Conservation (phyloP, 495 filamentous ascomycete genomes). For the Xylaria cubensis region DNA sequence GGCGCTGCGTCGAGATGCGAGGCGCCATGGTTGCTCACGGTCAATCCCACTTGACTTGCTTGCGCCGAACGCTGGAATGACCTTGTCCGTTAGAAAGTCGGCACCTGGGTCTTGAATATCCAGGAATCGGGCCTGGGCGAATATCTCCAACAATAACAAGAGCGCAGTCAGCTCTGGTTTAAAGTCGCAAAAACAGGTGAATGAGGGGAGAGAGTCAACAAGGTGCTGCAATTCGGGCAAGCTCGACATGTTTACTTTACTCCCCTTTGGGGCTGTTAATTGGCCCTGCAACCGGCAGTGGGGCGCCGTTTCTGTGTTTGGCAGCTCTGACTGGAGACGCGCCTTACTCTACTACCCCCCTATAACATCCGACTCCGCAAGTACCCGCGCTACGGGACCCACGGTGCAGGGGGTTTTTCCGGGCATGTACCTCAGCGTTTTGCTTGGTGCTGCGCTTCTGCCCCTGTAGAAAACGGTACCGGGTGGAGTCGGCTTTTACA, state of each 20-base stretch:
- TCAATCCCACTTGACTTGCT: not conserved
- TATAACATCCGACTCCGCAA: too few species aligned
- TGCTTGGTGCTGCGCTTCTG: too few species aligned
- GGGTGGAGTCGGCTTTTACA: too few species aligned
- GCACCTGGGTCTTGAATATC: not conserved
- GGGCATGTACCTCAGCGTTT: too few species aligned
- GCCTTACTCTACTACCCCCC: too few species aligned
- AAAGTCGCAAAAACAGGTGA: slow-evolving; percentile 5
- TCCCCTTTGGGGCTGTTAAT: slow-evolving; percentile 20
- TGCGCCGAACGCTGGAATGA: not conserved
- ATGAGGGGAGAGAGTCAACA: slow-evolving; percentile 17
- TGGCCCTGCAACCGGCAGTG: slow-evolving; percentile 13
- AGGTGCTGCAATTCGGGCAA: not conserved
- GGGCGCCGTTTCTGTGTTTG: slow-evolving; percentile 6
- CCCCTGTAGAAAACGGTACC: too few species aligned
- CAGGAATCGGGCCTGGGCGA: not conserved
- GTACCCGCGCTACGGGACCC: too few species aligned
- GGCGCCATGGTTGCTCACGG: slow-evolving; percentile 19
- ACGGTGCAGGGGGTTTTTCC: too few species aligned
- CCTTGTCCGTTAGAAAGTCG: not conserved
- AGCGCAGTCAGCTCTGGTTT: not conserved
- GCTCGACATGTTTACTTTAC: slow-evolving; percentile 14
- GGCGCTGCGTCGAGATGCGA: slow-evolving; percentile 35
- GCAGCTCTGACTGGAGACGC: slow-evolving; percentile 13
- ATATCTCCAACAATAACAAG: not conserved